phyloP scores from a whole-genome alignment of 2,329 filamentous ascomycete genomes.

The Ascosphaera acerosa region DNA sequence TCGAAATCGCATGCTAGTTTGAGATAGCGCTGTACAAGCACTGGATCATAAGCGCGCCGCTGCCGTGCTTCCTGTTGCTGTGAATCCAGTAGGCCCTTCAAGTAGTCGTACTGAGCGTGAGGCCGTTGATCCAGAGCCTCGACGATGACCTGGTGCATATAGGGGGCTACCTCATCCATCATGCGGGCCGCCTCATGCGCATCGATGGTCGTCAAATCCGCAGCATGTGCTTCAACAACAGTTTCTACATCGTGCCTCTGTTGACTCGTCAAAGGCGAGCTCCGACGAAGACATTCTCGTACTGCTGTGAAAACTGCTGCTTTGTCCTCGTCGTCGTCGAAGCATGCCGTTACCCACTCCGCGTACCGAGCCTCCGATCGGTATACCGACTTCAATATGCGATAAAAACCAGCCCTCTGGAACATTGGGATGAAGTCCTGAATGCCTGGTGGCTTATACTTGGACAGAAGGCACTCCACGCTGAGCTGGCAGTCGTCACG shows the following conservation, averaged over 20 bases:
- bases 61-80: constrained; percentile 15
- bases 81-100: constrained; percentile 50
- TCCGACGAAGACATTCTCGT: constrained; percentile 42
- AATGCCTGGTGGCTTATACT: constrained; percentile 74
- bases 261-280: constrained; percentile 36
- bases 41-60: constrained; percentile 21
- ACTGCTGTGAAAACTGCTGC: constrained; percentile 58
- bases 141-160: constrained; percentile 41
- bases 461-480: constrained; percentile 76
- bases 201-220: constrained; percentile 40
- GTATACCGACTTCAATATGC: constrained; percentile 77
- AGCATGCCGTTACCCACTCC: constrained; percentile 52
- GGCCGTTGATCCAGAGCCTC: constrained; percentile 33
- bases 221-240: constrained; percentile 39
- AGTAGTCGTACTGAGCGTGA: constrained; percentile 47
- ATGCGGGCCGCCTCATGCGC: constrained; percentile 38
- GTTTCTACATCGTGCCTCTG: constrained; percentile 46
- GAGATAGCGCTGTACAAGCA: constrained; percentile 61
- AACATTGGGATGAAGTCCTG: constrained; percentile 52
- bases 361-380: constrained; percentile 54
- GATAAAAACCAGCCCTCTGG: constrained; percentile 57
- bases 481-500: constrained; percentile 92
- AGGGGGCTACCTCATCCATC: constrained; percentile 33
- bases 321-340: constrained; percentile 59
- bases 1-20: constrained; percentile 78